Conservation (phyloP, 2,329 filamentous ascomycete genomes). For the Trichoderma polysporum region DNA sequence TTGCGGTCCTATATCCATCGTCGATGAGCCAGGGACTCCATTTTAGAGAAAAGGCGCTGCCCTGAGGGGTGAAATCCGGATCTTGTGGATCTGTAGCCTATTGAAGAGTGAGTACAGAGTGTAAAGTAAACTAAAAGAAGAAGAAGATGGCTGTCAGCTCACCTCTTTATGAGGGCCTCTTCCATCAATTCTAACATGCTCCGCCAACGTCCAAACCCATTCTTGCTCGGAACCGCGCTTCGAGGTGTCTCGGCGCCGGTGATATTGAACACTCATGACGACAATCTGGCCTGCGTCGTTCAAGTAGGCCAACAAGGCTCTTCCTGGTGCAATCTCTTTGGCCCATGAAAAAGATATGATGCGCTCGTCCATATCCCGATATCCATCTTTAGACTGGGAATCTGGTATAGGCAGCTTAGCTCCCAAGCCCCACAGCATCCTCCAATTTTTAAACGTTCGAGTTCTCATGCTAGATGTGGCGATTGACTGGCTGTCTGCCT, state of each 20-base stretch:
- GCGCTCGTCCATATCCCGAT: conserved; percentile 43
- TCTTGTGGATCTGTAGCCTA: conserved; percentile 40
- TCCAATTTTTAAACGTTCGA: conserved; percentile 50
- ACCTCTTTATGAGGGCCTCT: conserved; percentile 44
- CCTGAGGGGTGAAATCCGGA: conserved; percentile 49
- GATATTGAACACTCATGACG: conserved; percentile 50
- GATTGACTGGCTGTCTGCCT: conserved; percentile 32
- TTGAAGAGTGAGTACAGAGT: not conserved
- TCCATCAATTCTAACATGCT: conserved; percentile 50
- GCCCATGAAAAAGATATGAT: conserved; percentile 57
- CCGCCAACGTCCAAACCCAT: conserved; percentile 49
- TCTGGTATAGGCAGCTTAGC: conserved; percentile 51
- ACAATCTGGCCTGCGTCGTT: conserved; percentile 52
- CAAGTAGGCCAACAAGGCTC: conserved; percentile 50
- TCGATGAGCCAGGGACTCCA: conserved; percentile 54
- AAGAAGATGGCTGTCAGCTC: not conserved
- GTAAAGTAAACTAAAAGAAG: not conserved
- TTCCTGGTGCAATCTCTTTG: conserved; percentile 40
- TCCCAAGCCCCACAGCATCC: conserved; percentile 56
- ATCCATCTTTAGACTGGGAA: conserved; percentile 32
- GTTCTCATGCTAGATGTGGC: conserved; percentile 35
- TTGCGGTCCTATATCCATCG: conserved; percentile 38
- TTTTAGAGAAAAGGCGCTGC: conserved; percentile 51
- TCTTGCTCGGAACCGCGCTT: conserved; percentile 30
- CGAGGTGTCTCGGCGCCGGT: conserved; percentile 26